These are phyloP conservation scores for Juglanconis oblonga DNA, from an alignment of 2,329 filamentous ascomycete species.

Conservation along the genomic window DNA sequence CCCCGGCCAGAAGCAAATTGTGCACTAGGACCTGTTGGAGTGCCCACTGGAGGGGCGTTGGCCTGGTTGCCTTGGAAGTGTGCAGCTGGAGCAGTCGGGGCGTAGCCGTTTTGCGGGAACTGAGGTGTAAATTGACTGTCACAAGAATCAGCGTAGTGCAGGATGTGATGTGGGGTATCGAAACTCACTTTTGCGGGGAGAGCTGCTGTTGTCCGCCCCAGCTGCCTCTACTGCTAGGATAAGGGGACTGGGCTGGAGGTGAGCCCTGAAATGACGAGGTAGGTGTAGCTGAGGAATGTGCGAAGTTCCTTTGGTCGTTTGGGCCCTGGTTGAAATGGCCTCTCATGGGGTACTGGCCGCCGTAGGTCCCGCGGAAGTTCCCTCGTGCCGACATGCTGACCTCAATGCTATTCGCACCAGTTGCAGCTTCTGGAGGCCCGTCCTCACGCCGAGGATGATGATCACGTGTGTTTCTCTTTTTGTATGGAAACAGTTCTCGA, in stretches of 20 bases:
- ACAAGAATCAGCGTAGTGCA: conserved; percentile 25
- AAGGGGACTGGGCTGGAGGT: conserved; percentile 40
- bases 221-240: conserved; percentile 36
- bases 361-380: conserved; percentile 40
- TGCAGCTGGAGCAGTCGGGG: conserved; percentile 43
- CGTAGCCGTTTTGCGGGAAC: conserved; percentile 55
- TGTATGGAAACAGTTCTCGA: conserved; percentile 5
- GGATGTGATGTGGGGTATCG: background rate
- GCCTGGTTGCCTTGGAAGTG: conserved; percentile 49
- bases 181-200: conserved; percentile 40
- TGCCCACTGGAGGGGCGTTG: conserved; percentile 51
- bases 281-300: conserved; percentile 41
- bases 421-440: conserved; percentile 34
- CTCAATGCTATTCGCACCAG: conserved; percentile 49
- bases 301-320: conserved; percentile 35
- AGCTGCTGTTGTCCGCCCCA: conserved; percentile 36
- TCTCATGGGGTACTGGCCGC: conserved; percentile 34
- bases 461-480: conserved; percentile 32
- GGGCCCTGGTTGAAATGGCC: conserved; percentile 29
- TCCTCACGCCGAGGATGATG: background rate
- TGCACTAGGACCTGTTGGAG: conserved; percentile 55
- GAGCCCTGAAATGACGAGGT: conserved; percentile 43
- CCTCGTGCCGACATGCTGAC: conserved; percentile 47
- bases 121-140: conserved; percentile 61
- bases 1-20: conserved; percentile 47